Evolutionary conservation across 768 basidiomycete genomes (phyloP).

Genomic region (Agaricus subrufescens): DNA sequence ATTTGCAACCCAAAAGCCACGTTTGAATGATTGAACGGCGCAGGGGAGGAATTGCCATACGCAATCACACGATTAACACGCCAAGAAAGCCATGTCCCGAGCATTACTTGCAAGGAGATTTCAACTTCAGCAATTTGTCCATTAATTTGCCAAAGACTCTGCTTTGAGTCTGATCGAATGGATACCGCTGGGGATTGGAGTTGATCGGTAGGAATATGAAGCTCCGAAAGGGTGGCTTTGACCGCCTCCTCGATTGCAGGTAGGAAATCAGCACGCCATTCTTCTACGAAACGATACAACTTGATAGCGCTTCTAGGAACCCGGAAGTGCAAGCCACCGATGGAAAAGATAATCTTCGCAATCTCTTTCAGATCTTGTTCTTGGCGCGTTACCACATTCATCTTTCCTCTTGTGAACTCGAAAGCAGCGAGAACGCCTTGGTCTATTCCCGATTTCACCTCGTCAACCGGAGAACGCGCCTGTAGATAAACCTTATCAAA

Average conservation of each 20-base stretch:
- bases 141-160: constrained; percentile 43
- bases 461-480: constrained; percentile 47
- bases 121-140: constrained; percentile 45
- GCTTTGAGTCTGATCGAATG: constrained; percentile 17
- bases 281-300: constrained; percentile 72
- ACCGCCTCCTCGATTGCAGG: constrained; percentile 68
- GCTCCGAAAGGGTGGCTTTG: constrained; percentile 60
- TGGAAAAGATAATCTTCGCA: constrained; percentile 37
- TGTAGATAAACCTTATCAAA: constrained; percentile 53
- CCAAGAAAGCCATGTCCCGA: constrained; percentile 85
- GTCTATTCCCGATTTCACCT: constrained; percentile 24
- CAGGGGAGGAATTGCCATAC: constrained; percentile 38
- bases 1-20: constrained; percentile 61
- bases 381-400: constrained; percentile 42
- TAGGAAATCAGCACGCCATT: constrained; percentile 79
- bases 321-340: constrained; percentile 45
- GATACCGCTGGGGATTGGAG: constrained; percentile 28
- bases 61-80: constrained; percentile 46
- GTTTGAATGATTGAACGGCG: constrained; percentile 24
- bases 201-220: constrained; percentile 38
- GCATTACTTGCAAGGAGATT: constrained; percentile 78
- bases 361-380: constrained; percentile 36
- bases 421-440: constrained; percentile 63
- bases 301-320: constrained; percentile 81
- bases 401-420: constrained; percentile 37